Evolutionary conservation across 2,329 filamentous ascomycete genomes (phyloP), one percentile per base, ranked within the genome.

Genomic region (Lachnellula cervina): DNA sequence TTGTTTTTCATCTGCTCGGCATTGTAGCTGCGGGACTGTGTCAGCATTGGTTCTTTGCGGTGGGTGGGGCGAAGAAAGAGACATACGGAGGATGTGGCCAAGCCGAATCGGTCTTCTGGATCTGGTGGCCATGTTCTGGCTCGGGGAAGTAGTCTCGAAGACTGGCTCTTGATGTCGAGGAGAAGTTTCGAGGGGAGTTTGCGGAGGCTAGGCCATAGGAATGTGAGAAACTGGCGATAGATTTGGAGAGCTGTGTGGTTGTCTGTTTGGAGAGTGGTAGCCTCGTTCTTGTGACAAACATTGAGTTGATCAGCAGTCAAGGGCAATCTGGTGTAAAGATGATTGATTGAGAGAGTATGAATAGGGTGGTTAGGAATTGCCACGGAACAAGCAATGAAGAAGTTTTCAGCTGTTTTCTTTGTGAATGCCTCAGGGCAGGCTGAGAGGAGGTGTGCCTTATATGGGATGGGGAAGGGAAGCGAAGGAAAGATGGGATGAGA

Each of bases 1-100:
- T 73, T 83, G 21, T 71, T 69, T 23, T 81, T 76, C 88, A 97
- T 94, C 70, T 97, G 87, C 59, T 88, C 79, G 67, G 88, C 80
- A 28, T 87, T 89, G 71, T 89, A 96, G 58, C 32, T 8, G 17
- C 28, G 17, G 46, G 16, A 49, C 44, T 49, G 45, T 23, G 34
- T 45, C n/a, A 54, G 28, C 1, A 11, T 40, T 61, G 13, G 43
- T n/a, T 23, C 4, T 43, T 14, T 40, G 45, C 16, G 44, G 13
- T 23, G 16, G 23, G 49, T 35, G n/a, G 40, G 42, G 21, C 13
- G 17, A 13, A 21, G 16, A 21, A 11, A 11, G 25, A 4, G 13
- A 57, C 63, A 42, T 63, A 70, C 68, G 55, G 56, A 54, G 69
- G 69, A 60, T 71, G 69, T 19, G 80, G 79, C 86, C 87, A 91